Conservation (phyloP, 345 rosid species). For the Eucalyptus sideroxylon region DNA sequence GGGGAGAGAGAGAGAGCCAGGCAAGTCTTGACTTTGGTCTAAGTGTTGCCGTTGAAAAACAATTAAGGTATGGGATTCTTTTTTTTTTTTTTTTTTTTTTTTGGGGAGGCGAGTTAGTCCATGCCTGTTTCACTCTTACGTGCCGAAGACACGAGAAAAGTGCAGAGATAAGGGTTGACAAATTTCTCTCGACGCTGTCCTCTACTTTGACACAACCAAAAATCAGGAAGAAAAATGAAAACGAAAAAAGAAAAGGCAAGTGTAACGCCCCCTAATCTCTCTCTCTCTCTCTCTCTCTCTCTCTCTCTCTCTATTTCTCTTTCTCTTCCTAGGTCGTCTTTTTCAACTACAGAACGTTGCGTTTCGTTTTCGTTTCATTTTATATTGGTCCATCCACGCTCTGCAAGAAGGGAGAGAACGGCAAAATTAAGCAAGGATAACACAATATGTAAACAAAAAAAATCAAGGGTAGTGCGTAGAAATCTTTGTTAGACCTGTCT, state of each 20-base stretch:
- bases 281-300: background rate
- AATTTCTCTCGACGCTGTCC: background rate
- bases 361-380: background rate
- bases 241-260: background rate
- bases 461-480: background rate
- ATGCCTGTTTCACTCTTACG: background rate
- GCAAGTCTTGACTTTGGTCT: background rate
- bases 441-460: background rate
- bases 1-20: background rate
- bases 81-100: background rate
- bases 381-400: background rate
- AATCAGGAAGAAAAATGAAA: background rate
- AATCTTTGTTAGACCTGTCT: background rate
- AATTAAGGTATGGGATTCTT: background rate
- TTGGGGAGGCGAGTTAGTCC: background rate
- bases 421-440: background rate
- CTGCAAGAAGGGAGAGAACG: background rate
- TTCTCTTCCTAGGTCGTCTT: background rate
- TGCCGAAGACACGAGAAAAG: background rate
- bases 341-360: background rate
- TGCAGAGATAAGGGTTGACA: background rate
- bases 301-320: background rate
- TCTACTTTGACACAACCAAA: background rate
- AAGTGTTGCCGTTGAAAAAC: background rate
- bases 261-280: background rate